Percentiles rank a stretch among this genome's conserved stretches.
These are phyloP conservation scores for apple (Malus domestica) DNA, from an alignment of 306 rosid species.

Conservation along the genomic window ASM211411v1 NC_041796.1:27871501-27872000, in stretches of 20 bases:
- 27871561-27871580: not conserved
- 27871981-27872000: not conserved
- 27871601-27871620: not conserved
- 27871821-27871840: constrained; percentile 90
- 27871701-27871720: constrained; percentile 77
- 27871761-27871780: not conserved
- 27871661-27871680: constrained; percentile 99
- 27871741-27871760: not conserved
- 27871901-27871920: constrained; percentile 2
- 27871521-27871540: not conserved
- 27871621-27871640: constrained; percentile 66
- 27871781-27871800: constrained; percentile 10
- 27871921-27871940: not conserved
- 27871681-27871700: constrained; percentile 95
- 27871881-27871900: constrained; percentile 24
- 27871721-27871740: constrained; percentile 16
- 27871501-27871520: not conserved
- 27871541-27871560: not conserved
- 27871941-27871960: not conserved
- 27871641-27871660: constrained; percentile 88
- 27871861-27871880: constrained; percentile 84
- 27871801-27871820: constrained; percentile 70
- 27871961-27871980: no score
- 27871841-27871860: constrained; percentile 94
- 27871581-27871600: no score